Conservation (phyloP, 345 rosid genomes). For the Bruguiera gymnorhiza region DNA sequence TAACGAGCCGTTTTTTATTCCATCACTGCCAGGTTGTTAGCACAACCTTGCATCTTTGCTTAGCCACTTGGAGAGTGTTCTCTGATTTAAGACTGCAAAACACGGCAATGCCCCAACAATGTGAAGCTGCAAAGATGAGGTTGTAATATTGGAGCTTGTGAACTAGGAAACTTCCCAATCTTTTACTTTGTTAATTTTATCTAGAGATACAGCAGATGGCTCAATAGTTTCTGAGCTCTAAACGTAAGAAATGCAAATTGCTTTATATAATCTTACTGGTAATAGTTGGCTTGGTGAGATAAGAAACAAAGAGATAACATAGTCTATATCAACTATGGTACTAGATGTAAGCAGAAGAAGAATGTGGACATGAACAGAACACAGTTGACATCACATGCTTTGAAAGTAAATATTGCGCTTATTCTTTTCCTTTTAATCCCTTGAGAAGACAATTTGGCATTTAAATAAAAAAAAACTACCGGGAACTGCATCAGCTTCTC, state of each 20-base stretch:
- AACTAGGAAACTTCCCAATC: too few relatives aligned
- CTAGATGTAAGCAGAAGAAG: not conserved
- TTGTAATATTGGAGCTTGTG: too few relatives aligned
- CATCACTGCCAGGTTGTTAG: too few relatives aligned
- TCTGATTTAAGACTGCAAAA: too few relatives aligned
- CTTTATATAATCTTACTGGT: not conserved
- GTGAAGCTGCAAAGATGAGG: too few relatives aligned
- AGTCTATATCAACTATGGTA: not conserved
- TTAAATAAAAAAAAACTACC: not conserved
- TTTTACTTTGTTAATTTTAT: too few relatives aligned
- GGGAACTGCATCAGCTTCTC: not conserved
- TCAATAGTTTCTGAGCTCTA: not conserved
- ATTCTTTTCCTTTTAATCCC: not conserved
- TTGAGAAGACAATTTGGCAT: not conserved
- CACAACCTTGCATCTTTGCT: too few relatives aligned
- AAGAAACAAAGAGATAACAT: slow-evolving; percentile 11
- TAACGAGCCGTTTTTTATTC: too few relatives aligned
- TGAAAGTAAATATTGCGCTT: not conserved
- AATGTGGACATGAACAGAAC: slow-evolving; percentile 4
- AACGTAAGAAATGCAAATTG: slow-evolving; percentile 6
- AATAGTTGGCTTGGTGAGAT: not conserved
- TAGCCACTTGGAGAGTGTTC: too few relatives aligned
- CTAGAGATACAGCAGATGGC: too few relatives aligned
- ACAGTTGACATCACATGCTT: slow-evolving; percentile 14
- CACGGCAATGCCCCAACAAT: too few relatives aligned